Conservation (phyloP, 139 green algal species). For the Coccomyxa sp. region DNA sequence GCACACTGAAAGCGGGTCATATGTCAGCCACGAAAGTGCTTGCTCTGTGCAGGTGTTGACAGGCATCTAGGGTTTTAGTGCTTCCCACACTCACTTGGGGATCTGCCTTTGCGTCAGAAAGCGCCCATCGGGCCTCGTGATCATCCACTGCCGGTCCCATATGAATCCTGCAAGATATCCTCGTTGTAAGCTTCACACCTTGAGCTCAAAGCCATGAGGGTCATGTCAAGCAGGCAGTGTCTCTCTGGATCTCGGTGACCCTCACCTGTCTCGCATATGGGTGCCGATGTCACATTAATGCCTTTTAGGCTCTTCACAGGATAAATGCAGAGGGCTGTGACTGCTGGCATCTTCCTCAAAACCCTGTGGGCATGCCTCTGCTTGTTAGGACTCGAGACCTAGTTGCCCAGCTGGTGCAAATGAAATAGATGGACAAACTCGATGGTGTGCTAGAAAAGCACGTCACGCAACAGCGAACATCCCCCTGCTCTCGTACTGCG, state of each 20-base stretch:
- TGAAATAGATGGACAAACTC: too few species aligned
- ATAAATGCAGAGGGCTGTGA: conserved; percentile 32
- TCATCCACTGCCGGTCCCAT: conserved; percentile 58
- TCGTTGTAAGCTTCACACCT: conserved; percentile 8
- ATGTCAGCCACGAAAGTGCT: too few species aligned
- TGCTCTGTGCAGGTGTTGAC: background rate
- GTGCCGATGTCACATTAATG: conserved; percentile 8
- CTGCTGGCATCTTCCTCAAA: background rate
- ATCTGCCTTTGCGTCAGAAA: conserved; percentile 58
- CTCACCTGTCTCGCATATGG: background rate
- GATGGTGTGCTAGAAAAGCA: too few species aligned
- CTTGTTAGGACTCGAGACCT: too few species aligned
- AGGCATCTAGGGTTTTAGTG: background rate
- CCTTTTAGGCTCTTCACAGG: conserved; percentile 48
- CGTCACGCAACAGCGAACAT: too few species aligned
- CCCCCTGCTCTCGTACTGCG: too few species aligned
- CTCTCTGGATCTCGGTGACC: background rate
- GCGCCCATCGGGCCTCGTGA: conserved; percentile 31
- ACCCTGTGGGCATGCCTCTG: too few species aligned
- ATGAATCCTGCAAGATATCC: conserved; percentile 26
- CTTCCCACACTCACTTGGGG: conserved; percentile 31
- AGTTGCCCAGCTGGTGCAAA: too few species aligned
- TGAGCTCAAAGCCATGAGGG: background rate
- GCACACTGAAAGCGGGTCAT: too few species aligned
- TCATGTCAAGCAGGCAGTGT: background rate